phyloP scores from a whole-genome alignment of 129 eudicot species.

The Centaurea solstitialis region DNA sequence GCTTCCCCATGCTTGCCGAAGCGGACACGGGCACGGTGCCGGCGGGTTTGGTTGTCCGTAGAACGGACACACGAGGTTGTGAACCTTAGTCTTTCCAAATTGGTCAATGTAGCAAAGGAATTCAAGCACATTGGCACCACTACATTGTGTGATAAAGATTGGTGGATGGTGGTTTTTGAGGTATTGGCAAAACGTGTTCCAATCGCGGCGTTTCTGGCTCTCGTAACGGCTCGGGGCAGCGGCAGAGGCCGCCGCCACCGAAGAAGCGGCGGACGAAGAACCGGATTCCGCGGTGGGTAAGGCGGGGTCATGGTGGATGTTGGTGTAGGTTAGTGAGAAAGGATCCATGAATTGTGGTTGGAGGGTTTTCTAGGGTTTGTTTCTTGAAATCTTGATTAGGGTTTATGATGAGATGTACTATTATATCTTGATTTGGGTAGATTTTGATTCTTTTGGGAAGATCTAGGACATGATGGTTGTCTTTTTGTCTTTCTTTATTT shows the following conservation, averaged over 20 bases:
- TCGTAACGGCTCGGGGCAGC: constrained; percentile 71
- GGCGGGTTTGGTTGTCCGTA: constrained; percentile 86
- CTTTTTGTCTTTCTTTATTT: constrained; percentile 17
- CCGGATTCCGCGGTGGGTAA: constrained; percentile 22
- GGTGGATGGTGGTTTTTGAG: constrained; percentile 81
- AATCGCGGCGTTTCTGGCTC: constrained; percentile 84
- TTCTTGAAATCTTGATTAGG: background rate
- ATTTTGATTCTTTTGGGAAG: constrained; percentile 19
- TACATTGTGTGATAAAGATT: constrained; percentile 59
- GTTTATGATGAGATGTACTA: background rate
- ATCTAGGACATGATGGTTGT: constrained; percentile 24
- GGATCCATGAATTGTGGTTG: constrained; percentile 20
- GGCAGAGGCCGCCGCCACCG: constrained; percentile 6
- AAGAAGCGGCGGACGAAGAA: constrained; percentile 28
- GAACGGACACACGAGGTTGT: constrained; percentile 67
- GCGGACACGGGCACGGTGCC: constrained; percentile 87
- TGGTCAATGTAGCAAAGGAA: constrained; percentile 81
- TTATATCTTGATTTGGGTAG: background rate
- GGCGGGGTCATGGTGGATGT: constrained; percentile 7
- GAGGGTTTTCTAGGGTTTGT: constrained; percentile 16
- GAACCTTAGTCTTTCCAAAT: constrained; percentile 87
- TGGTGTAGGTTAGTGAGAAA: background rate
- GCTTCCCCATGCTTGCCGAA: constrained; percentile 91
- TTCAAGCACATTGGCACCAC: constrained; percentile 82
- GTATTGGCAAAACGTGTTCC: constrained; percentile 91